phyloP scores from a whole-genome alignment of 768 basidiomycete genomes.

The Mycena vulgaris region DNA sequence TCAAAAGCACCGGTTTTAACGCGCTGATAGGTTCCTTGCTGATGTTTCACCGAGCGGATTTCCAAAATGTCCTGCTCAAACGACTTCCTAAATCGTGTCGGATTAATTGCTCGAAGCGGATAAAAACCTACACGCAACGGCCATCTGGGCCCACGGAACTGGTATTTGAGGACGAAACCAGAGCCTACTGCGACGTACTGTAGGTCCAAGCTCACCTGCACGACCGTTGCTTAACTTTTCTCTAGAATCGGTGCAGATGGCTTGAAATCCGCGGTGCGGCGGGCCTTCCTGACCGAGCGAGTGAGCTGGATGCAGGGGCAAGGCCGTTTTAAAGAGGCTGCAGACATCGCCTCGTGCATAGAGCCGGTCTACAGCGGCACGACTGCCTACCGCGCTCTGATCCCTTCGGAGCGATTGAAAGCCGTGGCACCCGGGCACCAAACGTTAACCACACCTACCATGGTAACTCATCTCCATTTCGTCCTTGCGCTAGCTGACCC shows the following conservation, averaged over 20 bases:
- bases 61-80: constrained; percentile 71
- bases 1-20: constrained; percentile 8
- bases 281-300: constrained; percentile 56
- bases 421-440: constrained; percentile 63
- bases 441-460: constrained; percentile 61
- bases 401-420: constrained; percentile 65
- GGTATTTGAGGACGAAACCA: constrained; percentile 74
- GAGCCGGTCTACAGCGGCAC: constrained; percentile 74
- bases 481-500: background rate
- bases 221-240: constrained; percentile 11
- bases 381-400: constrained; percentile 72
- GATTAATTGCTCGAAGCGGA: constrained; percentile 70
- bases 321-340: constrained; percentile 55
- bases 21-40: constrained; percentile 61
- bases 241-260: constrained; percentile 44
- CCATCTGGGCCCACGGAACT: constrained; percentile 61
- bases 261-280: constrained; percentile 44
- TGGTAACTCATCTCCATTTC: constrained; percentile 52
- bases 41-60: constrained; percentile 77
- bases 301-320: constrained; percentile 52
- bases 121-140: constrained; percentile 68
- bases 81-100: constrained; percentile 62
- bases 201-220: background rate
- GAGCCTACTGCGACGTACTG: constrained; percentile 73
- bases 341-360: constrained; percentile 58